Conservation (phyloP, 2,329 filamentous ascomycete genomes). For the Colletotrichum sidae region DNA sequence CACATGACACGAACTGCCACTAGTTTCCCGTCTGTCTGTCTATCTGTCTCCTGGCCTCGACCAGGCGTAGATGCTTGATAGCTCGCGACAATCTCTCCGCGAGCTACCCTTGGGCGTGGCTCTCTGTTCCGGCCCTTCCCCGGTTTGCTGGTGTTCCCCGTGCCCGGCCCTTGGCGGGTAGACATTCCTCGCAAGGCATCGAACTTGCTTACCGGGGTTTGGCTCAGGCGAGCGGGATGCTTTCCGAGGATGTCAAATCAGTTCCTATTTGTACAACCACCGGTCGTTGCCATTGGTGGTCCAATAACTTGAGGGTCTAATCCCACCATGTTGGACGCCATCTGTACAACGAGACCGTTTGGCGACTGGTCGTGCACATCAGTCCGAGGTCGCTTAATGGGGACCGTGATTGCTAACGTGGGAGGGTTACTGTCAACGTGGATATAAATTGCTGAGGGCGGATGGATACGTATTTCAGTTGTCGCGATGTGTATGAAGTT, state of each 20-base stretch:
- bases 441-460: no score
- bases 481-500: no score
- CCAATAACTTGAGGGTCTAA: constrained; percentile 13
- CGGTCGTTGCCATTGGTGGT: neutral
- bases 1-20: constrained; percentile 30
- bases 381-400: no score
- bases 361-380: no score
- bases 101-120: constrained; percentile 28
- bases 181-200: constrained; percentile 21
- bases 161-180: constrained; percentile 30
- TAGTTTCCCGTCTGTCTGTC: neutral
- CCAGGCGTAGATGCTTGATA: constrained; percentile 1
- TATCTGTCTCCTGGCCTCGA: constrained; percentile 15
- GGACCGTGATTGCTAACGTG: no score
- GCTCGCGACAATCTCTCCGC: constrained; percentile 26
- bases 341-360: no score
- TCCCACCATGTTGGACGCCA: neutral
- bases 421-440: no score
- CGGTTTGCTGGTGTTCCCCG: constrained; percentile 30
- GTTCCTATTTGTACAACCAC: neutral
- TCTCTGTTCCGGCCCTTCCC: constrained; percentile 27
- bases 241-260: constrained; percentile 12
- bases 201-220: constrained; percentile 10
- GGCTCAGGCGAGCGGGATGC: neutral
- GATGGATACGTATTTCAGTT: no score